phyloP scores from a whole-genome alignment of 2,329 filamentous ascomycete genomes.

The Colletotrichum tropicale region DNA sequence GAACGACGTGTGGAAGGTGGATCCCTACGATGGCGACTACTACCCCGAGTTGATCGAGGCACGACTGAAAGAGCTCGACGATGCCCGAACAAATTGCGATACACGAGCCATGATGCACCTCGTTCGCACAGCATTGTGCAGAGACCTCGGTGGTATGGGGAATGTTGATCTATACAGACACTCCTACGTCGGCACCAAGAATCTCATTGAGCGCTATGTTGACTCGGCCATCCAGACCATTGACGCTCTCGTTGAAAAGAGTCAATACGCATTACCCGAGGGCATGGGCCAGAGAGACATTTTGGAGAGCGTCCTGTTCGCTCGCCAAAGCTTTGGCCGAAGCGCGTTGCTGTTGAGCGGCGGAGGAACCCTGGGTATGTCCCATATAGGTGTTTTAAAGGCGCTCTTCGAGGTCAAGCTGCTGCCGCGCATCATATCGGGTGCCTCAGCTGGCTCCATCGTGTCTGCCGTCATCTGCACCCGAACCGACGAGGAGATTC shows the following conservation, averaged over 20 bases:
- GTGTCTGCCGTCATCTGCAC: conserved; percentile 82
- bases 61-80: conserved; percentile 75
- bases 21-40: conserved; percentile 68
- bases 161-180: conserved; percentile 83
- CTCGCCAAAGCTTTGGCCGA: conserved; percentile 82
- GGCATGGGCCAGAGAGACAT: conserved; percentile 63
- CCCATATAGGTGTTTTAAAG: conserved; percentile 87
- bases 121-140: conserved; percentile 78
- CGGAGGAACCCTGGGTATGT: conserved; percentile 90
- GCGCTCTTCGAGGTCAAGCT: conserved; percentile 76
- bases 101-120: conserved; percentile 79
- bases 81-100: conserved; percentile 74
- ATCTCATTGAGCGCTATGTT: conserved; percentile 86
- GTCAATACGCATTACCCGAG: conserved; percentile 50
- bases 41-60: conserved; percentile 71
- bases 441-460: conserved; percentile 86
- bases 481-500: conserved; percentile 79
- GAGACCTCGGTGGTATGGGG: conserved; percentile 86
- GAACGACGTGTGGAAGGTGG: conserved; percentile 81
- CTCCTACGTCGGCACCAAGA: conserved; percentile 85
- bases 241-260: conserved; percentile 69
- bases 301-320: conserved; percentile 72
- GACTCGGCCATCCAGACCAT: conserved; percentile 79
- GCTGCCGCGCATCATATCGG: conserved; percentile 85
- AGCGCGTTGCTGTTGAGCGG: conserved; percentile 84